phyloP scores from a whole-genome alignment of 2,329 filamentous ascomycete species.

The Akanthomyces muscarius region DNA sequence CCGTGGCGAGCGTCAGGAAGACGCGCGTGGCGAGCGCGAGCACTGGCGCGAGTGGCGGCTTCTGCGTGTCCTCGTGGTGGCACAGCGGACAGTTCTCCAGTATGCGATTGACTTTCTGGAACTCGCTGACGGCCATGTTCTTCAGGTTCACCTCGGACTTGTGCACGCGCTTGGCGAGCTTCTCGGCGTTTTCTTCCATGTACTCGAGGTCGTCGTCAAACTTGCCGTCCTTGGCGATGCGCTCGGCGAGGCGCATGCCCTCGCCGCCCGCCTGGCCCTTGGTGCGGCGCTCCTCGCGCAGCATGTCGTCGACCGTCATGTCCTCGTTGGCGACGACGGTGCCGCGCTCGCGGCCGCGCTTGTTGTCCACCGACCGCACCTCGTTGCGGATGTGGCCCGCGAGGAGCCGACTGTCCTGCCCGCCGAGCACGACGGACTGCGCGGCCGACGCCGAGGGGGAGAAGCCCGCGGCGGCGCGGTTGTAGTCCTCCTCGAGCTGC shows the following conservation, averaged over 20 bases:
- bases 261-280: conserved; percentile 74
- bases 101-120: conserved; percentile 82
- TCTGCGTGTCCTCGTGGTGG: conserved; percentile 76
- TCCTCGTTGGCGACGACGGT: conserved; percentile 87
- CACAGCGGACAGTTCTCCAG: conserved; percentile 88
- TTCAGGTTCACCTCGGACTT: conserved; percentile 85
- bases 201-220: conserved; percentile 94
- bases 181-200: conserved; percentile 92
- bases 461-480: conserved; percentile 64
- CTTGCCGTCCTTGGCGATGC: conserved; percentile 88
- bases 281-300: conserved; percentile 86
- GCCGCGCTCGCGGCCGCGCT: conserved; percentile 78
- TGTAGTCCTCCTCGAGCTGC: conserved; percentile 79
- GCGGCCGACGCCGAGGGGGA: conserved; percentile 57
- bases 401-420: conserved; percentile 86
- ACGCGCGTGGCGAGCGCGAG: conserved; percentile 81
- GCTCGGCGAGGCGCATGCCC: conserved; percentile 76
- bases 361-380: conserved; percentile 73
- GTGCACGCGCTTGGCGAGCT: conserved; percentile 80
- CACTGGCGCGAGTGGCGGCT: conserved; percentile 76
- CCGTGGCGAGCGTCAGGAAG: conserved; percentile 83
- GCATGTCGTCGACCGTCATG: conserved; percentile 96
- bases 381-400: conserved; percentile 66
- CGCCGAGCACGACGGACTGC: conserved; percentile 66
- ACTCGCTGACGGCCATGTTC: conserved; percentile 81